Evolutionary conservation across 129 eudicot genomes (phyloP), one percentile per base, ranked within the genome.

Genomic region (Pittosporum tobira): DNA sequence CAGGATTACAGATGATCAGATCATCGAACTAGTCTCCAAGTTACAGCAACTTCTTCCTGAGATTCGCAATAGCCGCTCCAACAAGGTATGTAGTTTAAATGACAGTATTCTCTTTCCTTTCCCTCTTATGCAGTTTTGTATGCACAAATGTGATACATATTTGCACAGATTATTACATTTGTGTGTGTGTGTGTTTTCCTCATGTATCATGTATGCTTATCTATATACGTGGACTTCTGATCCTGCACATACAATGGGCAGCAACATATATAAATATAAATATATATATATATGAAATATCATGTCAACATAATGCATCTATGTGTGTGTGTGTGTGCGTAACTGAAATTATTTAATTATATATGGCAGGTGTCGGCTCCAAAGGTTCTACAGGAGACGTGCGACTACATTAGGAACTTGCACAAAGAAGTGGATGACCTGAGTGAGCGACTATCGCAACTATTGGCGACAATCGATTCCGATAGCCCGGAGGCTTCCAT

Each of bases 11-110:
- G 96, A 88, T 71, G 96, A 85, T 65, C 94, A 88, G 53, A 88
- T 81, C 71, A 72, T 84, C 30, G 84, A 84, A 46, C 96, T 88
- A 21, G 68, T 88, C 51, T 76, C 94, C 34, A 84, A 88, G 77
- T 42, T 88, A 66, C 90, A 79, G 24, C 94, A 84, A 69, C 90
- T 81, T 30, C 67, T 88, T 47, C 96, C 96, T 1, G 94, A 88
- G 74, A 75, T 88, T 57, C 87, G 79, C 51, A 75, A 68, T 51
- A 73, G 88, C 45, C 96, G 91, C 54, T 79, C 96, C 3, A 79
- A 69, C 71, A 88, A 84, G 94, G 96, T 88, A 19, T 6, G 18
- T 38, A 56, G 25, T 20, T 19, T 54, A 10, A 11, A 70, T 26
- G 36, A 2, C 21, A 54, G 37, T 38, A 18, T 4, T 25, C 22